Conservation (phyloP, 1,139 yeast genomes). For the Pneumocystis oryctolagi region DNA sequence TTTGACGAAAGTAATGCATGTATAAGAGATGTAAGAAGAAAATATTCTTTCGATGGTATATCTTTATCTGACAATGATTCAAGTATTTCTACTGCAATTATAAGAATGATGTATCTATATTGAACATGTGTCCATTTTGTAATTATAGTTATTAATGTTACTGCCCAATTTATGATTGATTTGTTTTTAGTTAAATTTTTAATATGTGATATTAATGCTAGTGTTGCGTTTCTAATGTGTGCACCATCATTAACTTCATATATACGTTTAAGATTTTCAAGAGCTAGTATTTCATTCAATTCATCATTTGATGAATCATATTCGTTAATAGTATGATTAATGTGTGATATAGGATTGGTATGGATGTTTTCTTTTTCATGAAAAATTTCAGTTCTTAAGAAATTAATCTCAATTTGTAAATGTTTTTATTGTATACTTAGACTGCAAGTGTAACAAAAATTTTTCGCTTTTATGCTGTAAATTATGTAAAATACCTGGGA, state of each 20-base stretch:
- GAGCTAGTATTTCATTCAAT: conserved; percentile 15
- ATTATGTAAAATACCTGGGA: background rate
- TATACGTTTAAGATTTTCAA: conserved; percentile 24
- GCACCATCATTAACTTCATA: conserved; percentile 27
- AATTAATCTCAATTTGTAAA: background rate
- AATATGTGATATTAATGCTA: conserved; percentile 24
- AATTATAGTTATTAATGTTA: conserved; percentile 45
- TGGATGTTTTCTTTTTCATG: background rate
- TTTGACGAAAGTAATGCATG: conserved; percentile 59
- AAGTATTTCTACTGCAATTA: conserved; percentile 28
- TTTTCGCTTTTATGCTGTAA: background rate
- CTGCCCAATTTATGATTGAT: conserved; percentile 35
- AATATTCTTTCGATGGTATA: conserved; percentile 27
- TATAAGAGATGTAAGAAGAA: conserved; percentile 39
- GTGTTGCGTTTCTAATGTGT: conserved; percentile 27
- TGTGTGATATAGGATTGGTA: background rate
- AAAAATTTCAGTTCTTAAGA: conserved; percentile 5
- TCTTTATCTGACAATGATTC: conserved; percentile 20
- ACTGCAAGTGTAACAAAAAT: background rate
- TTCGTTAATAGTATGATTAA: conserved; percentile 3
- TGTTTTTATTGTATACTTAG: background rate
- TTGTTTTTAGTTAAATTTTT: conserved; percentile 15
- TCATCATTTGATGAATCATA: conserved; percentile 9
- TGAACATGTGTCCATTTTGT: conserved; percentile 82
- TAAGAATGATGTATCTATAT: conserved; percentile 54